Evolutionary conservation across 805 yeast genomes (phyloP).

Genomic region (Candida morakotiae): DNA sequence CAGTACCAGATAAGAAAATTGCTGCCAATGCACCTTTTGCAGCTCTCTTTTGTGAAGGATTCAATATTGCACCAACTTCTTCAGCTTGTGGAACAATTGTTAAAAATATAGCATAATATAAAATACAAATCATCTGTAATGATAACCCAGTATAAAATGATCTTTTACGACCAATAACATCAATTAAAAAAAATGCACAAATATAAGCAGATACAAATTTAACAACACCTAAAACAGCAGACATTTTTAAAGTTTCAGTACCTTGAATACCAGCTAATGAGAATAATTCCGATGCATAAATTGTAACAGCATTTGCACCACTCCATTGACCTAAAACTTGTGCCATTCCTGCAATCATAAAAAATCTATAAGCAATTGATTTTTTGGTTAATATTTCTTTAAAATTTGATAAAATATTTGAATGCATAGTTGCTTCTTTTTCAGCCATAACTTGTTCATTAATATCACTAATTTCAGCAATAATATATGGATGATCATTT

Average conservation of each 20-base stretch:
- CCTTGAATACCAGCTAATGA: conserved; percentile 42
- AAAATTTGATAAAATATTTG: conserved; percentile 15
- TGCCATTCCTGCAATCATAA: conserved; percentile 33
- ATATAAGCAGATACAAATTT: conserved; percentile 45
- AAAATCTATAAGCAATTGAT: conserved; percentile 41
- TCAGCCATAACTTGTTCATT: conserved; percentile 36
- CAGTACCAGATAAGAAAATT: conserved; percentile 44
- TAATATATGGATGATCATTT: conserved; percentile 43
- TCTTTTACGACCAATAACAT: conserved; percentile 46
- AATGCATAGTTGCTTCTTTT: conserved; percentile 17
- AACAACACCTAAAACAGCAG: conserved; percentile 48
- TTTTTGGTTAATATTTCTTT: conserved; percentile 27
- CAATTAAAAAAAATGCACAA: conserved; percentile 49
- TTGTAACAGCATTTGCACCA: conserved; percentile 51
- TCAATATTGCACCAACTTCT: conserved; percentile 19
- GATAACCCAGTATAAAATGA: conserved; percentile 44
- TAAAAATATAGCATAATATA: conserved; percentile 46
- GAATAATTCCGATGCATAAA: conserved; percentile 50
- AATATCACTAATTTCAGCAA: conserved; percentile 46
- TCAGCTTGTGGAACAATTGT: conserved; percentile 42
- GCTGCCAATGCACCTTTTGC: conserved; percentile 47
- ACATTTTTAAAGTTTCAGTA: conserved; percentile 38
- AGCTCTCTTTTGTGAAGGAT: conserved; percentile 30
- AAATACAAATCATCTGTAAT: conserved; percentile 37
- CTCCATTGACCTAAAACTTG: conserved; percentile 54